phyloP scores from a whole-genome alignment of 108 stramenopile genomes.

The Skeletonema menzelii region DNA sequence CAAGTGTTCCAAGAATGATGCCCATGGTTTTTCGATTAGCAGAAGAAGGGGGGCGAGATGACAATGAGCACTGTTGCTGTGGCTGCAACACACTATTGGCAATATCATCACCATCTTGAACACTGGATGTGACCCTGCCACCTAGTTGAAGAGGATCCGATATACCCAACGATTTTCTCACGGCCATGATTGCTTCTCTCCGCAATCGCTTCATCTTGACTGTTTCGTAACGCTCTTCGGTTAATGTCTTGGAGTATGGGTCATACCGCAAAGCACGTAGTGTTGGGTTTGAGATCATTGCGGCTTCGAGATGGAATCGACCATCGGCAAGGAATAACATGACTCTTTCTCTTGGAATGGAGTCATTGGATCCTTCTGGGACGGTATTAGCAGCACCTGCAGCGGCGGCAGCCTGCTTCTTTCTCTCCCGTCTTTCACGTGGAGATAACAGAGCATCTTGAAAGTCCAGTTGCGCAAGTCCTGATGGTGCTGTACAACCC shows the following conservation, averaged over 20 bases:
- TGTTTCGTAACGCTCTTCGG: conserved; percentile 91
- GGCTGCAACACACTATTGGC: conserved; percentile 22
- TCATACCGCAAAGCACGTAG: conserved; percentile 92
- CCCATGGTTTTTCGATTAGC: conserved; percentile 64
- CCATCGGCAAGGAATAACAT: conserved; percentile 98
- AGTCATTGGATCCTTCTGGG: neutral
- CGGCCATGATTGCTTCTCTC: conserved; percentile 51
- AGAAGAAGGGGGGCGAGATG: neutral
- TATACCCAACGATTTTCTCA: conserved; percentile 32
- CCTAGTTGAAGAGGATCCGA: neutral
- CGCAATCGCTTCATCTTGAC: conserved; percentile 84
- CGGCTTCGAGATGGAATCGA: conserved; percentile 97
- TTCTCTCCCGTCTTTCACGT: conserved; percentile 10
- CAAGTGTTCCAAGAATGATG: conserved; percentile 95
- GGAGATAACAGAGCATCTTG: conserved; percentile 4
- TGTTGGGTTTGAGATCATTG: conserved; percentile 96
- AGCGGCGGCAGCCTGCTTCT: neutral
- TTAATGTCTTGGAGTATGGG: conserved; percentile 93
- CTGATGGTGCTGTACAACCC: conserved; percentile 94
- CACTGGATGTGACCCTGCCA: neutral
- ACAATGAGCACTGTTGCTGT: neutral
- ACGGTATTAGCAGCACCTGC: neutral
- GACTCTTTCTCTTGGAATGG: conserved; percentile 40
- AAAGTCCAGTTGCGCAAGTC: conserved; percentile 28
- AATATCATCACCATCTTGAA: conserved; percentile 9